These are phyloP conservation scores for Nitzschia palea DNA, from an alignment of 108 stramenopile species.

Conservation along the genomic window DNA sequence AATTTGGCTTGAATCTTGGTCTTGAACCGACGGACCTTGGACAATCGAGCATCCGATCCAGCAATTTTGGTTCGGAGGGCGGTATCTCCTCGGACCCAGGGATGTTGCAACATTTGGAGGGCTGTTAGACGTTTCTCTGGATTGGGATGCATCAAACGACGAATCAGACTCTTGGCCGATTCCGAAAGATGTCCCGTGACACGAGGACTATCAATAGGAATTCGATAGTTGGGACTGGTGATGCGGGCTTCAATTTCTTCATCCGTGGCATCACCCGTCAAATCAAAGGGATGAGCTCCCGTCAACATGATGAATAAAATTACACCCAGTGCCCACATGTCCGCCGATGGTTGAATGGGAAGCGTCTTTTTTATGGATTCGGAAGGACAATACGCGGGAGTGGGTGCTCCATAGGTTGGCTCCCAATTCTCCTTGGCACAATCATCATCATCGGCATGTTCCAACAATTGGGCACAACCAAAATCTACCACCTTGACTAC, in stretches of 20 bases:
- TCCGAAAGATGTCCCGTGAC: conserved; percentile 57
- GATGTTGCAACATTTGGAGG: conserved; percentile 85
- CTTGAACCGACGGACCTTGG: conserved; percentile 62
- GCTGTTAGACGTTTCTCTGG: conserved; percentile 70
- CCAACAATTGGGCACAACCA: conserved; percentile 61
- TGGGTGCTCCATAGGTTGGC: conserved; percentile 29
- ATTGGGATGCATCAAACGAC: conserved; percentile 65
- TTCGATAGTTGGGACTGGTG: conserved; percentile 24
- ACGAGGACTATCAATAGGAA: conserved; percentile 43
- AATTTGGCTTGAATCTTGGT: conserved; percentile 71
- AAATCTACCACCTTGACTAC: conserved; percentile 82
- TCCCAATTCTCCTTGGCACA: neutral
- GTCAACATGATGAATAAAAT: conserved; percentile 93
- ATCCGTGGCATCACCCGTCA: conserved; percentile 69
- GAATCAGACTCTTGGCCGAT: conserved; percentile 70
- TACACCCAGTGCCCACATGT: conserved; percentile 88
- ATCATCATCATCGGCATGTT: conserved; percentile 3
- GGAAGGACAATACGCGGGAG: conserved; percentile 81
- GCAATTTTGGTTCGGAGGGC: conserved; percentile 68
- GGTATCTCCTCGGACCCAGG: conserved; percentile 86
- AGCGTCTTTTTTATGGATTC: conserved; percentile 45
- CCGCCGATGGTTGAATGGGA: conserved; percentile 37
- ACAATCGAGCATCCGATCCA: conserved; percentile 67
- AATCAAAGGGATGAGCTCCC: conserved; percentile 88
- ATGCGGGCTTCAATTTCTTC: conserved; percentile 69